Evolutionary conservation across 805 yeast species (phyloP).

Genomic region (Candida multigemmis): DNA sequence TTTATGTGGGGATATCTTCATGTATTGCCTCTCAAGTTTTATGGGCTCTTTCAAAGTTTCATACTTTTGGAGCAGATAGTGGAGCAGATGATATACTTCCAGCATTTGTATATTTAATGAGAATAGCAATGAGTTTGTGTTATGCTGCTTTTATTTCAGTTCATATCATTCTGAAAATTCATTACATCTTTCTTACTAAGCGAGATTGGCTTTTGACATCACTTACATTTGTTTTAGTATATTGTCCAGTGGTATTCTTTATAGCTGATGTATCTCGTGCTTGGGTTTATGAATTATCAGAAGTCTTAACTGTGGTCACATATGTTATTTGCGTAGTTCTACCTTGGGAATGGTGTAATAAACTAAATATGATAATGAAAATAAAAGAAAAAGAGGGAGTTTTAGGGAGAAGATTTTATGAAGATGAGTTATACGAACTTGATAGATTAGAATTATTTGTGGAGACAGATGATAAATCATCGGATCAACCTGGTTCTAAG

Average conservation of each 20-base stretch:
- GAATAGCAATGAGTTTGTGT: constrained; percentile 62
- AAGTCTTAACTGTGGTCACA: constrained; percentile 64
- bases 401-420: constrained; percentile 66
- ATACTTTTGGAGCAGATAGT: constrained; percentile 22
- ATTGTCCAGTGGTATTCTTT: constrained; percentile 60
- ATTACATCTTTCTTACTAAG: constrained; percentile 39
- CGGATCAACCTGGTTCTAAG: too few relatives aligned
- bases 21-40: constrained; percentile 49
- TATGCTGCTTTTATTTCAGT: constrained; percentile 58
- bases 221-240: constrained; percentile 45
- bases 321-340: constrained; percentile 63
- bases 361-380: constrained; percentile 48
- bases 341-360: constrained; percentile 83
- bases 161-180: constrained; percentile 42
- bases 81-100: constrained; percentile 53
- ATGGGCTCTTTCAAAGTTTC: constrained; percentile 62
- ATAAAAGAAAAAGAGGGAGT: constrained; percentile 60
- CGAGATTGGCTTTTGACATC: constrained; percentile 47
- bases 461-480: constrained; percentile 23
- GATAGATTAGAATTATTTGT: constrained; percentile 31
- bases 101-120: constrained; percentile 63
- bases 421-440: constrained; percentile 46
- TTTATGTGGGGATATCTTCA: constrained; percentile 48
- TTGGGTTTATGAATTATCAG: constrained; percentile 70
- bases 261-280: constrained; percentile 68